Conservation (phyloP, 371 early-diverging fungal species). For the Mucor lusitanicus region DNA sequence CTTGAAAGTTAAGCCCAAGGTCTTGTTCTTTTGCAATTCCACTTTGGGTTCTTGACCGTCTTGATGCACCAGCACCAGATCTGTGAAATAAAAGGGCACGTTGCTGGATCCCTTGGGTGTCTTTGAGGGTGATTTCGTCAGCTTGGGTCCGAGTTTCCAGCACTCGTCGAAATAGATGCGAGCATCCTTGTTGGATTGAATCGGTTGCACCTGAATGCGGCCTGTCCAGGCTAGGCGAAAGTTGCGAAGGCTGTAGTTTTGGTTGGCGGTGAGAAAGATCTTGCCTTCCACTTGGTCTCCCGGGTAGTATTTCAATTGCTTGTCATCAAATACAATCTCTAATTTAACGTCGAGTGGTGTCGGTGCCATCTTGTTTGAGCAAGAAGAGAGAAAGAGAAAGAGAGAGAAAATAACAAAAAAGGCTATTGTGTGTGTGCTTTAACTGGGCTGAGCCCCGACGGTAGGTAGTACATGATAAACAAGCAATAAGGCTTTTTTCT, state of each 20-base stretch:
- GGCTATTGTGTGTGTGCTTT: neutral
- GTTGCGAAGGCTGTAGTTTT: constrained; percentile 9
- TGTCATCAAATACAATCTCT: constrained; percentile 18
- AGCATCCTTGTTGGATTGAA: constrained; percentile 9
- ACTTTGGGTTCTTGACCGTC: constrained; percentile 8
- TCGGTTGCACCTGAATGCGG: constrained; percentile 24
- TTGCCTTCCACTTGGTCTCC: constrained; percentile 21
- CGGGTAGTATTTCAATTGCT: constrained; percentile 12
- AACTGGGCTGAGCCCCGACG: neutral
- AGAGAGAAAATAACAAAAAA: neutral
- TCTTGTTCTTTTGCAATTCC: constrained; percentile 22
- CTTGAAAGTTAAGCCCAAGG: constrained; percentile 15
- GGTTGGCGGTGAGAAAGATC: constrained; percentile 20
- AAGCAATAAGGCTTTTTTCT: neutral
- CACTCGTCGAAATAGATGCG: constrained; percentile 17
- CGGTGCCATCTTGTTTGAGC: constrained; percentile 6
- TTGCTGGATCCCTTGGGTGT: constrained; percentile 4
- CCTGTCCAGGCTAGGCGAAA: constrained; percentile 28
- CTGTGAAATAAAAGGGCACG: constrained; percentile 3
- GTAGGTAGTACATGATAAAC: neutral
- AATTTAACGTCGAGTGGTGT: constrained; percentile 20
- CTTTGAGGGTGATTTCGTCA: constrained; percentile 2
- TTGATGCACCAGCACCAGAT: neutral
- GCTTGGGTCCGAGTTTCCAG: constrained; percentile 18
- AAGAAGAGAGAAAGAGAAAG: neutral